Conservation (phyloP, 345 rosid genomes). For the Eucalyptus erythrocorys region DNA sequence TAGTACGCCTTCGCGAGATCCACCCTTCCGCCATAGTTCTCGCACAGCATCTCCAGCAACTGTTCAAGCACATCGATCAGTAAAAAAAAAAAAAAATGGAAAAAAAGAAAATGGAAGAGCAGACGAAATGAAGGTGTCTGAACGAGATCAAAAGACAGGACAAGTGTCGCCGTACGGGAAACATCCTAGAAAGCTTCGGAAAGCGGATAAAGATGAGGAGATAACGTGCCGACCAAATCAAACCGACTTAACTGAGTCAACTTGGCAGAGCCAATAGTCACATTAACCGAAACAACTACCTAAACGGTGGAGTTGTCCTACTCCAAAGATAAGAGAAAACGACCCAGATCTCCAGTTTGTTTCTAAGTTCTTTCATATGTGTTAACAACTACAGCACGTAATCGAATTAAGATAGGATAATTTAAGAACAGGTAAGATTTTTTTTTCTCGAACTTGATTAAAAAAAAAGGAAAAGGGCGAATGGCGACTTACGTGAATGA, state of each 20-base stretch:
- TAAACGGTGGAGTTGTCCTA: background rate
- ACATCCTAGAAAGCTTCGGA: background rate
- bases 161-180: background rate
- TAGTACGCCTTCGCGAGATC: constrained; percentile 79
- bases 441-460: background rate
- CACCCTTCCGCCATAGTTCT: constrained; percentile 87
- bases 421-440: background rate
- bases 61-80: constrained; percentile 1
- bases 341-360: background rate
- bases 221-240: constrained; percentile 28
- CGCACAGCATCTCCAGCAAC: constrained; percentile 83
- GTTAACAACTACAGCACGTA: background rate
- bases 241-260: background rate
- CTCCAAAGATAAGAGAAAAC: background rate
- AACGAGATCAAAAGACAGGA: background rate
- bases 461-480: background rate
- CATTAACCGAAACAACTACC: background rate
- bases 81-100: no score
- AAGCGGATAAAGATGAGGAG: background rate
- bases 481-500: constrained; percentile 66
- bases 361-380: background rate
- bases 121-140: background rate
- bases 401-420: background rate
- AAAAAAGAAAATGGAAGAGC: no score
- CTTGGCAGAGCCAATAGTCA: background rate